Evolutionary conservation across 2,329 filamentous ascomycete species (phyloP).

Genomic region (Alternaria solani): DNA sequence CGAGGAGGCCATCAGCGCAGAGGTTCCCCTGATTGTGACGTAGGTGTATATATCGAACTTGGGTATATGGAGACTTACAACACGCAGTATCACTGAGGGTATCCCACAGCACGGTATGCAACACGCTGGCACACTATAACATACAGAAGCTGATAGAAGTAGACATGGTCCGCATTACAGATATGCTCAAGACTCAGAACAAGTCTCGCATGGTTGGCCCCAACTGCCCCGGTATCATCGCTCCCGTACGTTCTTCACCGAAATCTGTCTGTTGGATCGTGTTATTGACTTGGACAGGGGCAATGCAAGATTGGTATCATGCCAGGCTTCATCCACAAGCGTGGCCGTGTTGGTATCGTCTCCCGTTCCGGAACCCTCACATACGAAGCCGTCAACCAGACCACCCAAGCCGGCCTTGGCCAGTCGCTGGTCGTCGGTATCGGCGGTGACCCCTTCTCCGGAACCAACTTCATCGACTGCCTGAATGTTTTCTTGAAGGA

Average conservation of each 20-base stretch:
- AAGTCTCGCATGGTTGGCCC: conserved; percentile 97
- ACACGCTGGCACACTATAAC: background rate
- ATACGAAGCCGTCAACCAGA: conserved; percentile 99
- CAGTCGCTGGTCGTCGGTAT: conserved; percentile 99
- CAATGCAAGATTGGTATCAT: conserved; percentile 99
- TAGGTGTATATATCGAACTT: conserved; percentile 45
- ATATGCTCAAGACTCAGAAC: conserved; percentile 95
- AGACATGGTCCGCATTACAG: conserved; percentile 99
- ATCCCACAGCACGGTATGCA: conserved; percentile 91
- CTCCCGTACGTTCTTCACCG: conserved; percentile 59
- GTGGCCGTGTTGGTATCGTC: conserved; percentile 97
- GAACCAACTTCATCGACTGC: conserved; percentile 99
- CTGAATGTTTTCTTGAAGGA: conserved; percentile 96
- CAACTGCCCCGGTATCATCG: conserved; percentile 98
- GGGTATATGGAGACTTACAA: conserved; percentile 36
- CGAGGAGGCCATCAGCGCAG: conserved; percentile 92
- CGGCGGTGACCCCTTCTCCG: conserved; percentile 97
- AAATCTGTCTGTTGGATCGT: background rate
- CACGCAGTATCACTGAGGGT: conserved; percentile 83
- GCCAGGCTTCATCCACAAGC: conserved; percentile 99
- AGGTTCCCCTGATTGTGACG: conserved; percentile 94
- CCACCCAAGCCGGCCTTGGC: conserved; percentile 93
- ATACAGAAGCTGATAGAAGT: conserved; percentile 27
- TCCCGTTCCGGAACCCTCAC: conserved; percentile 97
- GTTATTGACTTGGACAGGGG: conserved; percentile 61